phyloP scores from a whole-genome alignment of 2,329 filamentous ascomycete genomes.

The Ilyonectria mors-panacis region DNA sequence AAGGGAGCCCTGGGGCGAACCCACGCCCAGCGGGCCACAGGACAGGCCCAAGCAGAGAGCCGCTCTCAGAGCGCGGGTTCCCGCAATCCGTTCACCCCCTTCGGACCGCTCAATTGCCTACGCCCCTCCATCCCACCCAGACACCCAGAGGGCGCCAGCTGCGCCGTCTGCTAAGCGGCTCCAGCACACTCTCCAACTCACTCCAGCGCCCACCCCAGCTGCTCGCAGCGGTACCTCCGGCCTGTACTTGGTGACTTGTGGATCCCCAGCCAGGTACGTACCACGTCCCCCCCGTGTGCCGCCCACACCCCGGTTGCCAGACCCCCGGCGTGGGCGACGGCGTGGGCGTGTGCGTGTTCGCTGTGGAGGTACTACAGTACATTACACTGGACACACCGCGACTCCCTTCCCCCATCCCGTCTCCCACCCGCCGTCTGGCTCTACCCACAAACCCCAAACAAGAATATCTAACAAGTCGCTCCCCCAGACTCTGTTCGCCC shows the following conservation, averaged over 20 bases:
- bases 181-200: slow-evolving; percentile 29
- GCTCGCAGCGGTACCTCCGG: slow-evolving; percentile 47
- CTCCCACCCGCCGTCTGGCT: slow-evolving; percentile 38
- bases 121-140: not conserved
- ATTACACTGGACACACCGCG: slow-evolving; percentile 47
- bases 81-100: slow-evolving; percentile 2
- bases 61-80: not conserved
- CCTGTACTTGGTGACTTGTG: slow-evolving; percentile 43
- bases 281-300: slow-evolving; percentile 33
- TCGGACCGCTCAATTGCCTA: not conserved
- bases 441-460: slow-evolving; percentile 44
- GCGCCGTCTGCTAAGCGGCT: slow-evolving; percentile 22
- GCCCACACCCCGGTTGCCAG: slow-evolving; percentile 30
- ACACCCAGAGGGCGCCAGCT: slow-evolving; percentile 5
- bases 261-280: slow-evolving; percentile 35
- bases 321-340: slow-evolving; percentile 19
- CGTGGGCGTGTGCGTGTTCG: slow-evolving; percentile 38
- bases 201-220: slow-evolving; percentile 36
- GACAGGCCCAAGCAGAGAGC: not conserved
- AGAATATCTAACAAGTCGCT: slow-evolving; percentile 48
- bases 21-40: slow-evolving; percentile 10
- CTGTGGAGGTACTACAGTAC: slow-evolving; percentile 30
- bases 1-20: slow-evolving; percentile 25
- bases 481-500: slow-evolving; percentile 42
- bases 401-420: slow-evolving; percentile 50